Evolutionary conservation across 2,329 filamentous ascomycete genomes (phyloP), one percentile per base, ranked within the genome.

Genomic region (Ophiostoma tasmaniense): DNA sequence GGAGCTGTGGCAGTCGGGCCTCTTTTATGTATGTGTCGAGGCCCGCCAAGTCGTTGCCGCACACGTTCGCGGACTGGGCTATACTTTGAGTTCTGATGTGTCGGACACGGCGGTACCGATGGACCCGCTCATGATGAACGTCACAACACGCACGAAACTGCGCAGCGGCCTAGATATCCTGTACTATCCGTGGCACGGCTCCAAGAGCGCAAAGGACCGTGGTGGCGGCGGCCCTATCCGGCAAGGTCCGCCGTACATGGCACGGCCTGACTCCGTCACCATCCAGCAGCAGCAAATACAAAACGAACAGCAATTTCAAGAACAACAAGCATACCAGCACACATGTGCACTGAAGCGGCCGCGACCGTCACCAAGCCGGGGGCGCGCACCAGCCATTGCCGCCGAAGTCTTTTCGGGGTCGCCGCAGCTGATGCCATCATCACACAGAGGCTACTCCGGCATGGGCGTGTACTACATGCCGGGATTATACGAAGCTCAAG

Each of bases 1-100:
- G 8, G 68, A 70, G 62, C 71, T 72, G 14, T 72, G 71, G 72
- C 69, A 68, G n/a, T 71, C 71, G 2, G 72, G 72, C 59, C 61
- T 73, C 14, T 73, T 72, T 25, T 55, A 71, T 7, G 64, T 59
- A 13, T 73, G 71, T 30, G 1, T 1, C 39, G 72, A 73, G n/a
- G 52, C 72, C 13, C 72, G 71, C 1, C 30, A 33, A 0, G 66
- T 71, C 2, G 72, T 71, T 14, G 66, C 69, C 64, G 50, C 55
- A 0, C 66, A 42, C 14, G 45, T 22, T 13, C 37, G 64, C 13
- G 37, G 37, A 1, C 6, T 13, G 1, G 35, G 8, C 6, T 5
- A 35, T 25, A 11, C 13, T 14, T 13, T 39, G 10, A 14, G 2
- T 22, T n/a, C 25, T 20, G 33, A 42, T 10, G 20, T 45, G 20